Conservation (phyloP, 805 yeast species). For the Zygosaccharomyces bisporus region DNA sequence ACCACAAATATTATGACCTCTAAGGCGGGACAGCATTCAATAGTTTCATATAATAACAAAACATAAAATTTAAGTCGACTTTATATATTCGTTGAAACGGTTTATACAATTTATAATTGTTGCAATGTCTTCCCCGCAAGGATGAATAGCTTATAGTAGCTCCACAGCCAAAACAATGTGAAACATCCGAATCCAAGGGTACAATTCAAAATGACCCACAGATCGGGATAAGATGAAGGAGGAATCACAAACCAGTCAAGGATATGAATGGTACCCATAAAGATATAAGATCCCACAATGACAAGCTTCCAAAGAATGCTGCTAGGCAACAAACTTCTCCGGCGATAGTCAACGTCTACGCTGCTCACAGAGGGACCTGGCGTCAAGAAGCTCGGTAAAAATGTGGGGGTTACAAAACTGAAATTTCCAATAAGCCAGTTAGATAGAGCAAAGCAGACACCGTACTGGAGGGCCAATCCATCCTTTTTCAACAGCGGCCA, state of each 20-base stretch:
- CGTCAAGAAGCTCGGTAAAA: constrained; percentile 40
- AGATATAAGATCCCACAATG: constrained; percentile 51
- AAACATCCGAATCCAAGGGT: constrained; percentile 74
- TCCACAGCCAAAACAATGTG: constrained; percentile 77
- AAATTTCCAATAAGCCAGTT: constrained; percentile 77
- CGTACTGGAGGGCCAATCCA: constrained; percentile 67
- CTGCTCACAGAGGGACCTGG: constrained; percentile 44
- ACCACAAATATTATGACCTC: no score
- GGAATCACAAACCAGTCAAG: constrained; percentile 51
- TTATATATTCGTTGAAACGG: no score
- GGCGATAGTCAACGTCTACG: constrained; percentile 33
- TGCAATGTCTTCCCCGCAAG: constrained; percentile 30
- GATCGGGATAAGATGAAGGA: constrained; percentile 67
- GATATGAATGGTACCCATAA: constrained; percentile 48
- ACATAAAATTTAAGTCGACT: background rate
- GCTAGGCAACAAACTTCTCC: constrained; percentile 47
- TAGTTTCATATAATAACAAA: background rate
- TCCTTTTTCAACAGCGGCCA: constrained; percentile 85
- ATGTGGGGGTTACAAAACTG: constrained; percentile 47
- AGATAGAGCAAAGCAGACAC: constrained; percentile 54
- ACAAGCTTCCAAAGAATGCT: constrained; percentile 47
- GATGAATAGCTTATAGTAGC: constrained; percentile 49
- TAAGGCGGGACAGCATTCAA: no score
- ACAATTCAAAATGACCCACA: constrained; percentile 79
- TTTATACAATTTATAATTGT: constrained; percentile 16